Percentiles rank a stretch among this genome's conserved stretches.
Evolutionary conservation across 495 filamentous ascomycete genomes (phyloP).

Genomic region (Hypomontagnella submonticulosa): DNA sequence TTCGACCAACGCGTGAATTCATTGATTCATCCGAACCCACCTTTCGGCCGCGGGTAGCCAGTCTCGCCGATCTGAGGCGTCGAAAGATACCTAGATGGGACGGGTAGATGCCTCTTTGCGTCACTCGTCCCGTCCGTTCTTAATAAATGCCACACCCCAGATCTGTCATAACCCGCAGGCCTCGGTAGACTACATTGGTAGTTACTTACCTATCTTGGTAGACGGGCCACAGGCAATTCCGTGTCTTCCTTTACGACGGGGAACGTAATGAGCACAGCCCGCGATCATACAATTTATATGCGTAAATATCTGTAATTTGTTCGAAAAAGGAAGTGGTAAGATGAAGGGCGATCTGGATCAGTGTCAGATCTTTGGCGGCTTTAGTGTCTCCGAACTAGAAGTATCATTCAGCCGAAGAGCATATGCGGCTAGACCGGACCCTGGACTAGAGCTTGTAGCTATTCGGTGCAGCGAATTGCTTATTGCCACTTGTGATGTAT

Average conservation of each 20-base stretch:
- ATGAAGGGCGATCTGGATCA: too few species aligned
- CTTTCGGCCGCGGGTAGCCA: conserved; percentile 8
- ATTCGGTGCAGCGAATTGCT: too few species aligned
- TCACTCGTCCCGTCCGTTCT: neutral
- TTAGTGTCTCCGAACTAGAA: conserved; percentile 1
- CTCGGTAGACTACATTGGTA: too few species aligned
- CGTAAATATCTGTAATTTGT: neutral
- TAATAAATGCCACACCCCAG: too few species aligned
- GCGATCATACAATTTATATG: too few species aligned
- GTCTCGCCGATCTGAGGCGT: conserved; percentile 8
- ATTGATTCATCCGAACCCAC: conserved; percentile 25
- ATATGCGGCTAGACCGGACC: neutral
- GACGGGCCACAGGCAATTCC: too few species aligned
- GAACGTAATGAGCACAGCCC: too few species aligned
- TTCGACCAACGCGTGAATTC: conserved; percentile 7
- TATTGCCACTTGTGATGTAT: too few species aligned
- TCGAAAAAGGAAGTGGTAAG: conserved; percentile 1
- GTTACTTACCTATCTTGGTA: too few species aligned
- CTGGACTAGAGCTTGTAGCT: too few species aligned
- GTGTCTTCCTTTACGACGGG: too few species aligned
- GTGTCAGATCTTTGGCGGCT: neutral
- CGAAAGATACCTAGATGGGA: neutral
- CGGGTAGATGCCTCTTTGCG: neutral
- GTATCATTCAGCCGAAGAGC: neutral
- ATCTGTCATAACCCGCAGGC: too few species aligned